These are phyloP conservation scores for Quercus tomentella DNA, from an alignment of 331 rosid species.

Conservation along the genomic window DNA sequence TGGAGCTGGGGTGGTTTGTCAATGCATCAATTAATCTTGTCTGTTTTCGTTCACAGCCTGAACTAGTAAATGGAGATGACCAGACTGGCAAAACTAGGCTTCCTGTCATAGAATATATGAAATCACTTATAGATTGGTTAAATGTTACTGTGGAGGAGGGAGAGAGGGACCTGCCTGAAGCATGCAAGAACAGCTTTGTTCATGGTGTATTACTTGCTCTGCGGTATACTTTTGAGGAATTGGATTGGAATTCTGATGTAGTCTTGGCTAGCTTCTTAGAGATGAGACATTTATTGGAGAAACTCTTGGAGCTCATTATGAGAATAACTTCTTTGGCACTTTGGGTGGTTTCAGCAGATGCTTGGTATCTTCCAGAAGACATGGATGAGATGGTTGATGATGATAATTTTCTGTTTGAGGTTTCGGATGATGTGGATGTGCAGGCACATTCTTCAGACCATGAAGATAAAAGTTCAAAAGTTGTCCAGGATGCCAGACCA, in stretches of 20 bases:
- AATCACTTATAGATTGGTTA: slow-evolving; percentile 89
- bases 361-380: slow-evolving; percentile 90
- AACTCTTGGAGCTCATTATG: slow-evolving; percentile 74
- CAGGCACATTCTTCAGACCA: slow-evolving; percentile 36
- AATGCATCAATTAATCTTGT: slow-evolving; percentile 48
- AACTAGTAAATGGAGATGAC: slow-evolving; percentile 31
- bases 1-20: slow-evolving; percentile 80
- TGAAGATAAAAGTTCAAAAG: slow-evolving; percentile 43
- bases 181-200: slow-evolving; percentile 89
- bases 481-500: slow-evolving; percentile 41
- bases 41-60: slow-evolving; percentile 35
- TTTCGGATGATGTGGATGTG: slow-evolving; percentile 40
- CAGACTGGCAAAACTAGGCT: slow-evolving; percentile 30
- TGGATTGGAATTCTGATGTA: slow-evolving; percentile 77
- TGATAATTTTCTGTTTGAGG: slow-evolving; percentile 57
- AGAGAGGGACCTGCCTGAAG: slow-evolving; percentile 81
- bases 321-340: slow-evolving; percentile 92
- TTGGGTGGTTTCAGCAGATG: slow-evolving; percentile 97
- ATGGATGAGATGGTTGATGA: slow-evolving; percentile 77
- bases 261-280: slow-evolving; percentile 45
- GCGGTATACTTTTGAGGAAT: slow-evolving; percentile 92
- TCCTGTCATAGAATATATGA: slow-evolving; percentile 66
- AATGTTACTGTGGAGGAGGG: slow-evolving; percentile 62
- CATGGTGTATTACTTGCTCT: slow-evolving; percentile 89
- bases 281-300: slow-evolving; percentile 61